A percentile compares a stretch with the other conserved stretches of the same genome.
phyloP scores from a whole-genome alignment of 73 alveolate genomes.

The Urostyla sp. region DNA sequence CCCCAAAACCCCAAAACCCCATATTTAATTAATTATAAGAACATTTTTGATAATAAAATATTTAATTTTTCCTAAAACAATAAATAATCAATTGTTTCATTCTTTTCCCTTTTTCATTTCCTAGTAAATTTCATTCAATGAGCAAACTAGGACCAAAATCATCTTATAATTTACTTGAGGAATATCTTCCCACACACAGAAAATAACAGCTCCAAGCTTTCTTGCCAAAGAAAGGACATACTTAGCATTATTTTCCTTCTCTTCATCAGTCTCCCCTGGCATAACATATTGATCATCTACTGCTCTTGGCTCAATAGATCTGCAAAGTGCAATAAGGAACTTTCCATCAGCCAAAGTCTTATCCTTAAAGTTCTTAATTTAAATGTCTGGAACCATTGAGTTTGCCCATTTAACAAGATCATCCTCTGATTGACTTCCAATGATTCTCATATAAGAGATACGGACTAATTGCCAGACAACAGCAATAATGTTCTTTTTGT shows the following conservation, averaged over 20 bases:
- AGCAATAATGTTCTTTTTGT: constrained; percentile 88
- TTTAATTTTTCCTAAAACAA: neutral
- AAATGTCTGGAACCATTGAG: constrained; percentile 26
- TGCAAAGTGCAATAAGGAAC: constrained; percentile 84
- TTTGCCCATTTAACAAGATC: constrained; percentile 83
- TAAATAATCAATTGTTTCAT: neutral
- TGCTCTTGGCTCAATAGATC: constrained; percentile 93
- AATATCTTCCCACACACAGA: constrained; percentile 96
- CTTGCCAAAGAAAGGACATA: constrained; percentile 96
- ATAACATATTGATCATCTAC: constrained; percentile 90
- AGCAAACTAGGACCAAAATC: constrained; percentile 69
- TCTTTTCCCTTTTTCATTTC: constrained; percentile 53
- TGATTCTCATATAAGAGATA: constrained; percentile 77
- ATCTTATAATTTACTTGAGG: constrained; percentile 84
- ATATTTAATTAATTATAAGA: neutral
- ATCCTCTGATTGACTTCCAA: constrained; percentile 80
- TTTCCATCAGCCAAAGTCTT: constrained; percentile 74
- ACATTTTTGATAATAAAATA: neutral
- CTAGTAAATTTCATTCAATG: constrained; percentile 46
- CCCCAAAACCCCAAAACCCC: constrained; percentile 22
- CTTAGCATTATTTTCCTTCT: constrained; percentile 90
- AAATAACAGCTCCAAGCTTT: constrained; percentile 95
- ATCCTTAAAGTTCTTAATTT: constrained; percentile 41
- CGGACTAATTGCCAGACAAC: constrained; percentile 95
- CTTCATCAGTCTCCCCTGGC: constrained; percentile 92